Base-by-base conservation (phyloP, 306 rosid species). In the Medicago ruthenica region DNA sequence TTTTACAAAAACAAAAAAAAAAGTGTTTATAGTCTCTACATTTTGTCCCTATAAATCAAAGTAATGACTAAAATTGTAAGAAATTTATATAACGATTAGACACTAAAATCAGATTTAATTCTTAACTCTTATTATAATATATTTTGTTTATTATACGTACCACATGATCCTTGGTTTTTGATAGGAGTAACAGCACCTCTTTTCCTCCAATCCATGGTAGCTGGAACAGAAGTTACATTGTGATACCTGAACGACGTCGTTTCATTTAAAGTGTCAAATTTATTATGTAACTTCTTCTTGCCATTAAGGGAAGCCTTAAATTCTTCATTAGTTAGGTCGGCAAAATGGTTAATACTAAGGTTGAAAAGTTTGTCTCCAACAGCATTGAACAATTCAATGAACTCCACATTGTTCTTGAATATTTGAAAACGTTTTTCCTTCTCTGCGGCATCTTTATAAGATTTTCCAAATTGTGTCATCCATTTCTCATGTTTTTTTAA, bases 181-280 rank as follows among this genome's bases (percentile, higher is more conserved):
- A 81, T 45, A n/a, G 76, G 76, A 24, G 86, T 82, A 36, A 85
- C 82, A 14, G 75, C 84, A 65, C 88, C 75, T 61, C 62, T 24
- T n/a, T 67, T 27, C 45, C 86, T 75, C 86, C 86, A 75, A 18
- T 85, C 84, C 53, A 81, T 8, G 31, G 22, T 9, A 16, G 41
- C 1, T n/a, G 80, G 85, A 42, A 66, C 22, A 24, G 21, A 15
- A 58, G 54, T 84, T 11, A 81, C 31, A 51, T 22, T 81, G 10
- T 69, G 71, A 63, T 81, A 72, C 7, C 24, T 67, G 9, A 84
- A 86, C 0, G 71, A 11, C 24, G 54, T 45, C 2, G 41, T 17
- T 6, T 47, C 6, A 4, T n/a, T 60, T 7, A 27, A 27, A 27
- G 0, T 27, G 31, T 3, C 31, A 27, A 27, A 27, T 27, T 6